Conservation (phyloP, 2,329 filamentous ascomycete species). For the Fusarium sambucinum region DNA sequence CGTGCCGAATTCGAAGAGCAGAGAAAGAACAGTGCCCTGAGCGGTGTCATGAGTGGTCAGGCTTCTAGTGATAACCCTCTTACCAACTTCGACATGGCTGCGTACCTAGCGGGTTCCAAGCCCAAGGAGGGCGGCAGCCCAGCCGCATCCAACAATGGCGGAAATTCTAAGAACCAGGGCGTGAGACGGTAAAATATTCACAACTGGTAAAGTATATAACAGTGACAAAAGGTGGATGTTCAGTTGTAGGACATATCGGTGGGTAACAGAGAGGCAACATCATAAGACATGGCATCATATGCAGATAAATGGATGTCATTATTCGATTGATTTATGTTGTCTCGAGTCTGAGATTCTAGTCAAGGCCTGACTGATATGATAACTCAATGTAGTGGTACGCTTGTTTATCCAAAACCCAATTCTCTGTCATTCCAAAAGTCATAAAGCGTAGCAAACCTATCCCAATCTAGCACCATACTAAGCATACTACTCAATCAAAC, state of each 20-base stretch:
- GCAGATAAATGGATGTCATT: slow-evolving; percentile 6
- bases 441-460: slow-evolving; percentile 19
- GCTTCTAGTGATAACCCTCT: slow-evolving; percentile 57
- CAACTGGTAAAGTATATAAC: not conserved
- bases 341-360: not conserved
- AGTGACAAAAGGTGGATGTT: slow-evolving; percentile 1
- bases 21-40: slow-evolving; percentile 80
- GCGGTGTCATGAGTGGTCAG: slow-evolving; percentile 62
- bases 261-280: slow-evolving; percentile 9
- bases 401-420: slow-evolving; percentile 12
- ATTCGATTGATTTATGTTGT: not conserved
- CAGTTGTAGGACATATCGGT: not conserved
- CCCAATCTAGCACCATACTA: not conserved
- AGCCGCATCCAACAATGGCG: slow-evolving; percentile 41
- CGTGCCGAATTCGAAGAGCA: slow-evolving; percentile 92
- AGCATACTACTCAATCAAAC: not conserved
- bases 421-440: slow-evolving; percentile 9
- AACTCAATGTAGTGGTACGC: not conserved
- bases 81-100: slow-evolving; percentile 71
- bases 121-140: slow-evolving; percentile 56
- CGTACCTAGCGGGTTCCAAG: slow-evolving; percentile 69
- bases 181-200: slow-evolving; percentile 51
- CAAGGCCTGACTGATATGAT: not conserved
- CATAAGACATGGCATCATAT: slow-evolving; percentile 13
- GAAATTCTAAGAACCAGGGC: slow-evolving; percentile 56